Evolutionary conservation across 208 protist genomes (phyloP).

Genomic region (Crithidia expoeki): DNA sequence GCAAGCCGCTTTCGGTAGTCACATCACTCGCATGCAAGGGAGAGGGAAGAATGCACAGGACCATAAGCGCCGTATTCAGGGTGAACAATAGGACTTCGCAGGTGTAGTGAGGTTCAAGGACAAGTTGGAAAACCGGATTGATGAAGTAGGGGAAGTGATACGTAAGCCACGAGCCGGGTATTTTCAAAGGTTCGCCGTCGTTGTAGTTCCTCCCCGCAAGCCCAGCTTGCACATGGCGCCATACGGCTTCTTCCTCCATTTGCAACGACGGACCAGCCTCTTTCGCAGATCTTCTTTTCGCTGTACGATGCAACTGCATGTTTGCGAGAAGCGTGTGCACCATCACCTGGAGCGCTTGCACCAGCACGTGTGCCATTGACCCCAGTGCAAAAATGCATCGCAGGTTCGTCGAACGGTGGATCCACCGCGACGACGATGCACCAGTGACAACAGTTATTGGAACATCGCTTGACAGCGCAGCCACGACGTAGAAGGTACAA

Average conservation of each 20-base stretch:
- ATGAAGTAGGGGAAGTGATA: conserved; percentile 31
- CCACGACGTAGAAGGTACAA: conserved; percentile 75
- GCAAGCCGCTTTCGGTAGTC: background rate
- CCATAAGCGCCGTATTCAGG: conserved; percentile 35
- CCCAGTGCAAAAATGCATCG: conserved; percentile 8
- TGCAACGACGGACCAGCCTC: no score
- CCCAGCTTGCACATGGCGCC: conserved; percentile 5
- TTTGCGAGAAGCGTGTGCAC: conserved; percentile 58
- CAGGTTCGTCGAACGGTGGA: background rate
- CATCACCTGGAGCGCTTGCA: conserved; percentile 60
- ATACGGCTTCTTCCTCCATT: conserved; percentile 9
- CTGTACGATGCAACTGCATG: conserved; percentile 14
- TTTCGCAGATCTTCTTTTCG: no score
- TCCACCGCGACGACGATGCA: background rate
- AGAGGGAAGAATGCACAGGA: conserved; percentile 23
- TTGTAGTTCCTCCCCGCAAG: background rate
- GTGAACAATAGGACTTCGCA: conserved; percentile 78
- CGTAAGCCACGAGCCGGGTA: conserved; percentile 19
- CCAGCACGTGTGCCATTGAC: conserved; percentile 37
- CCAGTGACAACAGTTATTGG: background rate
- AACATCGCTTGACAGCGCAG: conserved; percentile 48
- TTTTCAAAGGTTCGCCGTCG: background rate
- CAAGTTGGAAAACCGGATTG: conserved; percentile 40
- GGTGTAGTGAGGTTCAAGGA: conserved; percentile 81
- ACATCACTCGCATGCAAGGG: background rate